These are phyloP conservation scores for Lachnellula suecica DNA, from an alignment of 2,329 filamentous ascomycete species.

Conservation along the genomic window DNA sequence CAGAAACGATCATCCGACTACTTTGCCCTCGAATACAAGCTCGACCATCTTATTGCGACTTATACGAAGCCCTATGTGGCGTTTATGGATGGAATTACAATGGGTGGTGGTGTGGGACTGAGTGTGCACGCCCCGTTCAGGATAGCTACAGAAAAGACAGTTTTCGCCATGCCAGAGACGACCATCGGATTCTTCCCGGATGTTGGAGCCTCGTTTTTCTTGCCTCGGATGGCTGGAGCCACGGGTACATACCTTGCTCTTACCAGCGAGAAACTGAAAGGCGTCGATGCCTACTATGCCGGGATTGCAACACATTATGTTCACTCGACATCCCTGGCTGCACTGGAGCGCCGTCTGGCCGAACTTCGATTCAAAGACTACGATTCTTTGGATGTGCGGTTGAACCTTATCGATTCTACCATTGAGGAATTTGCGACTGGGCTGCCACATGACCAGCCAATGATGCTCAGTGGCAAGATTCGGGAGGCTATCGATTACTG, in stretches of 20 bases:
- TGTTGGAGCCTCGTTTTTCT: conserved; percentile 93
- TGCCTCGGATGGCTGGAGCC: conserved; percentile 82
- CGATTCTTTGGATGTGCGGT: conserved; percentile 59
- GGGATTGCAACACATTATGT: conserved; percentile 96
- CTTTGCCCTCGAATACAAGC: conserved; percentile 92
- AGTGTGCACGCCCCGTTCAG: conserved; percentile 94
- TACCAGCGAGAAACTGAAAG: conserved; percentile 80
- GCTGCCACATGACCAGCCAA: conserved; percentile 72
- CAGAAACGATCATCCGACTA: conserved; percentile 77
- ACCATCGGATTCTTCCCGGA: conserved; percentile 99
- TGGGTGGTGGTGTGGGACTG: conserved; percentile 95
- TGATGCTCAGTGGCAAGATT: conserved; percentile 65
- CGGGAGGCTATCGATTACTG: conserved; percentile 83
- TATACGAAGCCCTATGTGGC: conserved; percentile 92
- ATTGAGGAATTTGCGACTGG: conserved; percentile 91
- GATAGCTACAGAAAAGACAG: conserved; percentile 91
- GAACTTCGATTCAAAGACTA: conserved; percentile 88
- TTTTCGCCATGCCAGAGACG: conserved; percentile 98
- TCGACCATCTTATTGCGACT: conserved; percentile 93
- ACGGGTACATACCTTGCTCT: conserved; percentile 91
- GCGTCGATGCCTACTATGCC: conserved; percentile 84
- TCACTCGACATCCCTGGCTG: conserved; percentile 81
- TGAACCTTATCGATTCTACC: conserved; percentile 76
- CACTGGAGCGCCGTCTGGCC: conserved; percentile 79
- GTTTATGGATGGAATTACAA: conserved; percentile 97